Percentiles rank a stretch among this genome's conserved stretches.
These are phyloP conservation scores for Balamuthia mandrillaris DNA, from an alignment of 208 protist species.

Conservation along the genomic window DNA sequence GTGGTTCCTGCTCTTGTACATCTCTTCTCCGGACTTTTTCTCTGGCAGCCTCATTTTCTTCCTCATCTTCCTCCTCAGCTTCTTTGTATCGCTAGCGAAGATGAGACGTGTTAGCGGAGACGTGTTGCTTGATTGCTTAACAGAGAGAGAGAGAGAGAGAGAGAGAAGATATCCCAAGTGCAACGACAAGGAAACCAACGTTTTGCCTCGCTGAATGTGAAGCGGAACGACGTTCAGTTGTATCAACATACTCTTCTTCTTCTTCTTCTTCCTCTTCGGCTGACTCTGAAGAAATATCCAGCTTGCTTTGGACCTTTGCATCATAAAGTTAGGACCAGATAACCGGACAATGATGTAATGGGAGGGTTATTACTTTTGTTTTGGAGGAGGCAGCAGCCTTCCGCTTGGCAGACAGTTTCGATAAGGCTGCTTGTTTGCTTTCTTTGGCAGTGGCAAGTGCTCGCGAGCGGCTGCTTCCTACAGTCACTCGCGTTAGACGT, in stretches of 20 bases:
- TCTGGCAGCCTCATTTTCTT: background rate
- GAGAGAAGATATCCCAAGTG: no score
- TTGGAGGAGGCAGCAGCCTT: background rate
- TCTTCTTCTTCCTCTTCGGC: no score
- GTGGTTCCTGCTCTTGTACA: background rate
- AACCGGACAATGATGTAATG: no score
- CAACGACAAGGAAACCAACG: no score
- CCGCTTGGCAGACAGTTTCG: background rate
- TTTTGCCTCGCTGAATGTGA: no score
- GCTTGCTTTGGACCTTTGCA: no score
- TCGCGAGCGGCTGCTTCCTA: background rate
- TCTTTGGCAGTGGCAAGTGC: background rate
- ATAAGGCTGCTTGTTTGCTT: background rate
- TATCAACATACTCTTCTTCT: no score
- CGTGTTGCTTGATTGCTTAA: background rate
- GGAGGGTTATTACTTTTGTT: no score
- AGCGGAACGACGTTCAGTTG: no score
- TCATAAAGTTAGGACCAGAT: no score
- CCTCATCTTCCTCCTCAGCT: background rate
- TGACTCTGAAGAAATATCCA: no score
- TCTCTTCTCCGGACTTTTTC: background rate
- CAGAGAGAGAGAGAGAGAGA: no score
- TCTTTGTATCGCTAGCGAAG: background rate
- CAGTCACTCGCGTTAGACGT: background rate
- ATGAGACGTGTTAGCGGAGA: background rate